These are phyloP conservation scores for Clarireedia homoeocarpa DNA, from an alignment of 2,329 filamentous ascomycete species.

Conservation along the genomic window DNA sequence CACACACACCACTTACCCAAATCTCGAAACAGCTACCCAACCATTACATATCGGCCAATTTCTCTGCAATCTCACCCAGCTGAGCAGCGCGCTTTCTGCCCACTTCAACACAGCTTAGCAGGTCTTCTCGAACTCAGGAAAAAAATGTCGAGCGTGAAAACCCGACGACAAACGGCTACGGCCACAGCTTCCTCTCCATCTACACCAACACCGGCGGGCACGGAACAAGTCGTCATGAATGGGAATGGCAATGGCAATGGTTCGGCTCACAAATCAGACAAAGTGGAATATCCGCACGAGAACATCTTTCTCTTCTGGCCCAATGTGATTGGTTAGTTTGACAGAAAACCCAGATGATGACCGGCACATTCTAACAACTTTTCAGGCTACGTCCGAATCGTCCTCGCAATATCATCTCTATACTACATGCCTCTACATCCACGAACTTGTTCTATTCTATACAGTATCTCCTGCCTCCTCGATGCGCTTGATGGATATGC, in stretches of 20 bases:
- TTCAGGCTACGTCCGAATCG: slow-evolving; percentile 66
- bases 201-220: slow-evolving; percentile 22
- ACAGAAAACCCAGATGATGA: slow-evolving; percentile 36
- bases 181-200: slow-evolving; percentile 24
- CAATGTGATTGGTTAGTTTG: slow-evolving; percentile 68
- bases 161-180: slow-evolving; percentile 27
- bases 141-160: slow-evolving; percentile 27
- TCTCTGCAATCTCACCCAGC: not conserved
- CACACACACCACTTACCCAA: not conserved
- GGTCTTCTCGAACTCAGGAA: slow-evolving; percentile 11
- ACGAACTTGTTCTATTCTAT: slow-evolving; percentile 85
- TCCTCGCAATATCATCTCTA: slow-evolving; percentile 80
- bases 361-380: slow-evolving; percentile 12
- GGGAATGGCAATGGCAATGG: slow-evolving; percentile 37
- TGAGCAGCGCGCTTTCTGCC: not conserved
- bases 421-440: slow-evolving; percentile 99
- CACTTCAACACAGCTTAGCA: not conserved
- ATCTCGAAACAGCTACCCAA: not conserved
- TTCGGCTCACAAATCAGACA: slow-evolving; percentile 30
- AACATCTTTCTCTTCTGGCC: slow-evolving; percentile 80
- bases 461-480: slow-evolving; percentile 89
- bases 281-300: slow-evolving; percentile 41
- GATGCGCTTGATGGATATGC: slow-evolving; percentile 93
- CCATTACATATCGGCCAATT: not conserved
- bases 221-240: slow-evolving; percentile 31